Evolutionary conservation across 768 basidiomycete species (phyloP).

Genomic region (Lactifluus piperatus): DNA sequence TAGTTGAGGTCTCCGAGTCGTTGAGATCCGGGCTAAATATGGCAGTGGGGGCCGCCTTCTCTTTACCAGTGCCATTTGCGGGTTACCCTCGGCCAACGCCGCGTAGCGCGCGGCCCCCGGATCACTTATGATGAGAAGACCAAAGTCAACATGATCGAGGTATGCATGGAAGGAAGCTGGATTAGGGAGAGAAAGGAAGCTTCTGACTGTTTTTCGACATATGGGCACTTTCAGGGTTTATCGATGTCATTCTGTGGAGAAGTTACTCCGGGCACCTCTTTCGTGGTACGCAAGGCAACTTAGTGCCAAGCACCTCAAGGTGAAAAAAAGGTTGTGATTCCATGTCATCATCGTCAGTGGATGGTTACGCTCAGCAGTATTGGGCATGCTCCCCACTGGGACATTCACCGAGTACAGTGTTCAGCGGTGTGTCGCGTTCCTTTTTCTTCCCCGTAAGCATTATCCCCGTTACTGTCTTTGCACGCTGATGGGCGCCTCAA

Average conservation of each 20-base stretch:
- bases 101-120: constrained; percentile 29
- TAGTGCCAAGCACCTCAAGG: constrained; percentile 4
- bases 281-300: constrained; percentile 24
- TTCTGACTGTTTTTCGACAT: constrained; percentile 18
- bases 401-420: neutral
- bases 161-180: constrained; percentile 22
- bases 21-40: constrained; percentile 63
- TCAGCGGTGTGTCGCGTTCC: neutral
- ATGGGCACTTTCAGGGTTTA: constrained; percentile 33
- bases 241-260: constrained; percentile 30
- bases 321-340: neutral
- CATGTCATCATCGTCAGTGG: neutral
- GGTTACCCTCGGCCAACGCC: constrained; percentile 41
- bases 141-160: constrained; percentile 48
- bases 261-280: constrained; percentile 26
- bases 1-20: constrained; percentile 30
- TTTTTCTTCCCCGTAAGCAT: no score
- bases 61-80: constrained; percentile 62
- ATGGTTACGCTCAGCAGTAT: neutral
- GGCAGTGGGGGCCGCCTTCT: constrained; percentile 71
- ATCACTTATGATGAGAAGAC: constrained; percentile 32
- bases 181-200: no score
- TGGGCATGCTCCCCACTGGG: no score
- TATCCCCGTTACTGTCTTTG: neutral
- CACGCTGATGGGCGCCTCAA: neutral